phyloP scores from a whole-genome alignment of 306 rosid genomes.

The Glycine latifolia region DNA sequence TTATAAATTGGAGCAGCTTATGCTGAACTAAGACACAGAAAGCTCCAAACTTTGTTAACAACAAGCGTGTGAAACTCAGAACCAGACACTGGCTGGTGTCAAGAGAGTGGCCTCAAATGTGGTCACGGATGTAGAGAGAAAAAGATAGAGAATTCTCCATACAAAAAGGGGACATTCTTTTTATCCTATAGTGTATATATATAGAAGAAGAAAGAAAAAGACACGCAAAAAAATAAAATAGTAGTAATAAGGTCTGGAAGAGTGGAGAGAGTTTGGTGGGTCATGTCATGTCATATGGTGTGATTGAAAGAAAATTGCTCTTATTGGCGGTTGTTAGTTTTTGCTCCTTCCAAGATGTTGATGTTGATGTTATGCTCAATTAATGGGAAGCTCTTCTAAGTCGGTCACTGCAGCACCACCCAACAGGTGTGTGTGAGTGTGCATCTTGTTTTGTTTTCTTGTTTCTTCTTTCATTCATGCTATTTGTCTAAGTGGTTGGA shows the following conservation, averaged over 20 bases:
- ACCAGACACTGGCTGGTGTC: constrained; percentile 32
- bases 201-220: background rate
- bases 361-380: constrained; percentile 39
- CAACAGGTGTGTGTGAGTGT: constrained; percentile 28
- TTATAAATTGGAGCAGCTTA: background rate
- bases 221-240: constrained; percentile 17
- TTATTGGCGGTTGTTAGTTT: constrained; percentile 59
- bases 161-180: constrained; percentile 33
- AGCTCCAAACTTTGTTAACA: constrained; percentile 5
- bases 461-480: background rate
- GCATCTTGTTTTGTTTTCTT: background rate
- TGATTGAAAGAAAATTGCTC: constrained; percentile 2
- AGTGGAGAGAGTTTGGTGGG: constrained; percentile 61
- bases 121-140: too few relatives aligned
- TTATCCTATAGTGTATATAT: background rate
- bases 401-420: constrained; percentile 43
- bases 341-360: constrained; percentile 55
- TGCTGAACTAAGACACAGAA: constrained; percentile 1
- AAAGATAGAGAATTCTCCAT: background rate
- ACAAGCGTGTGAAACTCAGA: constrained; percentile 40
- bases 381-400: constrained; percentile 45
- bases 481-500: constrained; percentile 19
- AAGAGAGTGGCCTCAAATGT: background rate
- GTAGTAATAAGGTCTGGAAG: constrained; percentile 45
- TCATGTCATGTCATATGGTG: constrained; percentile 29